Evolutionary conservation across 2,329 filamentous ascomycete genomes (phyloP).

Genomic region (Neobulgaria alba): DNA sequence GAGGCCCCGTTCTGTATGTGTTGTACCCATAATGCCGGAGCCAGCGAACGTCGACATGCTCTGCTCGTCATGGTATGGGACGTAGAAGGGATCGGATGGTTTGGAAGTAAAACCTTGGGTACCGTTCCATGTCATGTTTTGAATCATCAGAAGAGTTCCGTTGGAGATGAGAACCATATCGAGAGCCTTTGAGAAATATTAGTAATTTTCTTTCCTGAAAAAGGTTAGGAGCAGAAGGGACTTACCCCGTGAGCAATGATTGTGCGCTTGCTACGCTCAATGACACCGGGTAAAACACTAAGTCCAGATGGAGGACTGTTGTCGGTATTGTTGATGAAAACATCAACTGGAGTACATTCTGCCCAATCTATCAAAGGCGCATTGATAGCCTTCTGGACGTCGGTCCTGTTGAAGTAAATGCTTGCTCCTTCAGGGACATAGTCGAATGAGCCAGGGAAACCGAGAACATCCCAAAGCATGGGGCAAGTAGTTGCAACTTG

Average conservation of each 20-base stretch:
- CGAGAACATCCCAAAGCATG: conserved; percentile 22
- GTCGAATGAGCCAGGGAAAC: conserved; percentile 13
- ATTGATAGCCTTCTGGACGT: conserved; percentile 1
- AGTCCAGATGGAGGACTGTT: neutral
- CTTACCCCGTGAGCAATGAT: neutral
- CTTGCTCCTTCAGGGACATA: neutral
- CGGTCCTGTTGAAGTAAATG: neutral
- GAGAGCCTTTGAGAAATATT: too few relatives aligned
- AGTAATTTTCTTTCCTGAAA: conserved; percentile 20
- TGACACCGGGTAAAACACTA: neutral
- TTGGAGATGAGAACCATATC: conserved; percentile 50
- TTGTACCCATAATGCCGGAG: conserved; percentile 44
- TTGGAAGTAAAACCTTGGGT: conserved; percentile 45
- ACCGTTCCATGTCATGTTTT: conserved; percentile 61
- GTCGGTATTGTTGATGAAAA: neutral
- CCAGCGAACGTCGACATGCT: conserved; percentile 60
- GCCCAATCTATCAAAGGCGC: neutral
- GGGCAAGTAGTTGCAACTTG: conserved; percentile 43
- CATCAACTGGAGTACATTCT: neutral
- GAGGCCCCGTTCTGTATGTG: conserved; percentile 30
- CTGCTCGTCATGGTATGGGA: conserved; percentile 36
- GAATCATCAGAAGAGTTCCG: conserved; percentile 48
- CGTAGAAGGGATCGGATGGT: conserved; percentile 25
- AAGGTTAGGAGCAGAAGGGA: conserved; percentile 1
- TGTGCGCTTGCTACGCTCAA: neutral